Conservation (phyloP, 75 land plant species). For the Picea glauca region DNA sequence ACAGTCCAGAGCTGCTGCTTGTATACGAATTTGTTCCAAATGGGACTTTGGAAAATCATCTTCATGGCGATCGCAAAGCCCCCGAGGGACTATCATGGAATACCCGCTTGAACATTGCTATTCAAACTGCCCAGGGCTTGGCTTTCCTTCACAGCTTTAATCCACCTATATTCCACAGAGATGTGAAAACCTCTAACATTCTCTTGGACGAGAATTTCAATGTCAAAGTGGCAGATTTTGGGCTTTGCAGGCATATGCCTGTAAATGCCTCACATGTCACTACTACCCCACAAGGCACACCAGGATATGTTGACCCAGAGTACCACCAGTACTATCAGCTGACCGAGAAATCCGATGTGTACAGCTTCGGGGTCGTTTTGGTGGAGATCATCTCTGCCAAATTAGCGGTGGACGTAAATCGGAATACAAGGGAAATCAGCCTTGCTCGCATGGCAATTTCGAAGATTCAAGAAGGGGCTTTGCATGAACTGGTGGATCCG, state of each 20-base stretch:
- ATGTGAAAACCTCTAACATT: conserved; percentile 54
- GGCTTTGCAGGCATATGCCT: conserved; percentile 42
- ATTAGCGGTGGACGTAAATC: conserved; percentile 44
- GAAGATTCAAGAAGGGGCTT: conserved; percentile 31
- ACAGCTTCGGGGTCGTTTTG: conserved; percentile 61
- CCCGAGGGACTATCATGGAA: conserved; percentile 27
- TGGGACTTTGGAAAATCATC: conserved; percentile 59
- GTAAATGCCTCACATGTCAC: conserved; percentile 46
- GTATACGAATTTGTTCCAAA: conserved; percentile 46
- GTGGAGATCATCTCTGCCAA: conserved; percentile 58
- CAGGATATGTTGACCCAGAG: conserved; percentile 62
- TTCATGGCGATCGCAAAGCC: conserved; percentile 26
- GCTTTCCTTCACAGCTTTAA: conserved; percentile 42
- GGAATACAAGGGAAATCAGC: conserved; percentile 46
- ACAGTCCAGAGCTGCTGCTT: conserved; percentile 28
- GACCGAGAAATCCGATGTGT: conserved; percentile 75
- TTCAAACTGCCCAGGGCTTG: conserved; percentile 57
- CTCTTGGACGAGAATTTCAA: conserved; percentile 38
- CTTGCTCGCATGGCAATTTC: conserved; percentile 57
- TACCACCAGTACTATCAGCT: conserved; percentile 60
- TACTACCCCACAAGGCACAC: conserved; percentile 49
- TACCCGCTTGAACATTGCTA: conserved; percentile 29
- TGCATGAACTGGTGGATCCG: conserved; percentile 42
- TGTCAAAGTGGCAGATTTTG: conserved; percentile 59
- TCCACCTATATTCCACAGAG: conserved; percentile 44